Evolutionary conservation across 768 basidiomycete species (phyloP), one percentile per base, ranked within the genome.

Genomic region (Leccinum truebloodii): DNA sequence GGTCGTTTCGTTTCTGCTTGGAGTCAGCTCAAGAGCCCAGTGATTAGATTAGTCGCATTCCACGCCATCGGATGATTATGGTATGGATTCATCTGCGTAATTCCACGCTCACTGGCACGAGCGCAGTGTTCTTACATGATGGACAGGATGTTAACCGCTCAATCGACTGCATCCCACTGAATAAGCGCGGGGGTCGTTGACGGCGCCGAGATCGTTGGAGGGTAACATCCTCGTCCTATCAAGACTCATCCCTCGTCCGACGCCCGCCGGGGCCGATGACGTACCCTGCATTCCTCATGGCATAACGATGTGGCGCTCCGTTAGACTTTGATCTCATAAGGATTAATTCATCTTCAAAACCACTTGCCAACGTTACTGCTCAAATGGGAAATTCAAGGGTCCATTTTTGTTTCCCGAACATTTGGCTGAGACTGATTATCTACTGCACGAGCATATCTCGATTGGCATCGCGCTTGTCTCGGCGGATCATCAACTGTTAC

Each of bases 201-300:
- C 9, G 34, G 32, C 24, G 20, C 50, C 44, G 20, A 48, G 20
- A 44, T 22, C 20, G 28, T 20, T 24, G 12, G 26, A n/a, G 59
- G 67, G 57, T 59, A 62, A 63, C 60, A 60, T 63, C 67, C 67
- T 65, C 58, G 57, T 57, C 57, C 57, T 52, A 57, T 35, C 50
- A 37, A 50, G 34, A 26, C 52, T 48, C 7, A 30, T 30, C 7
- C 6, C 37, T 39, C 3, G 22, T 39, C 46, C 24, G 18, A 20
- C 34, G 13, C 41, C 14, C 6, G 16, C 30, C 30, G 30, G 30
- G 30, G 30, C 30, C 30, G 9, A 30, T 30, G 30, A 46, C 44
- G 44, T 44, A 13, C 52, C 12, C 28, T 51, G 30, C 56, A 41
- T 34, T 20, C 28, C 20, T 20, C 16, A 20, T 46, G 56, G 55